Evolutionary conservation across 2,329 filamentous ascomycete genomes (phyloP).

Genomic region (Fusarium albosuccineum): DNA sequence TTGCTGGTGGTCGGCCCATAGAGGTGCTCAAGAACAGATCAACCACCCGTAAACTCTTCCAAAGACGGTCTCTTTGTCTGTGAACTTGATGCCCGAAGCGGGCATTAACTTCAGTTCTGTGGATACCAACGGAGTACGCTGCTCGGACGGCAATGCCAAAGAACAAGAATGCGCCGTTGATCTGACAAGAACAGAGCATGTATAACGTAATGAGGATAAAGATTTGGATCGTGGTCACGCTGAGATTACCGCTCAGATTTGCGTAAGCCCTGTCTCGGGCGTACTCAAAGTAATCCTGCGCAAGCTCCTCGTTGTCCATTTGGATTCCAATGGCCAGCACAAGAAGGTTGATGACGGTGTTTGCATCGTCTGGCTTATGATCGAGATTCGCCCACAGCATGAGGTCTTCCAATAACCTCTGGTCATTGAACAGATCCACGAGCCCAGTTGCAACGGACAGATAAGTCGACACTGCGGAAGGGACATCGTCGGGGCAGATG

Average conservation of each 20-base stretch:
- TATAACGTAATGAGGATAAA: constrained; percentile 66
- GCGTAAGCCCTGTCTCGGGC: constrained; percentile 61
- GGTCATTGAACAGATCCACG: constrained; percentile 62
- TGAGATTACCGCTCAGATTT: constrained; percentile 60
- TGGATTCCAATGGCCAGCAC: constrained; percentile 65
- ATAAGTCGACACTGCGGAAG: constrained; percentile 52
- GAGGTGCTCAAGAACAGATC: constrained; percentile 67
- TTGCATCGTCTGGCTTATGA: constrained; percentile 52
- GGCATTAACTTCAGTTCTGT: constrained; percentile 66
- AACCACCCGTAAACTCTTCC: constrained; percentile 66
- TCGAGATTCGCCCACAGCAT: constrained; percentile 56
- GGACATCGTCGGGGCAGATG: constrained; percentile 47
- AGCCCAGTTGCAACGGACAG: constrained; percentile 59
- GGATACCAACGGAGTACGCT: constrained; percentile 66
- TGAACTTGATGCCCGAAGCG: constrained; percentile 61
- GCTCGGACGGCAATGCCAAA: constrained; percentile 67
- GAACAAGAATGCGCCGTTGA: constrained; percentile 67
- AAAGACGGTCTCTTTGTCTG: constrained; percentile 62
- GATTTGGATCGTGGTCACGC: constrained; percentile 63
- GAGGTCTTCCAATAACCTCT: constrained; percentile 56
- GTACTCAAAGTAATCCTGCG: constrained; percentile 63
- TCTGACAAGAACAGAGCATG: constrained; percentile 67
- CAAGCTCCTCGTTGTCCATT: constrained; percentile 55
- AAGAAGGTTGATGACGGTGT: constrained; percentile 61
- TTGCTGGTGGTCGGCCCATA: constrained; percentile 67